Conservation (phyloP, 768 basidiomycete species). For the Russula brevipes region DNA sequence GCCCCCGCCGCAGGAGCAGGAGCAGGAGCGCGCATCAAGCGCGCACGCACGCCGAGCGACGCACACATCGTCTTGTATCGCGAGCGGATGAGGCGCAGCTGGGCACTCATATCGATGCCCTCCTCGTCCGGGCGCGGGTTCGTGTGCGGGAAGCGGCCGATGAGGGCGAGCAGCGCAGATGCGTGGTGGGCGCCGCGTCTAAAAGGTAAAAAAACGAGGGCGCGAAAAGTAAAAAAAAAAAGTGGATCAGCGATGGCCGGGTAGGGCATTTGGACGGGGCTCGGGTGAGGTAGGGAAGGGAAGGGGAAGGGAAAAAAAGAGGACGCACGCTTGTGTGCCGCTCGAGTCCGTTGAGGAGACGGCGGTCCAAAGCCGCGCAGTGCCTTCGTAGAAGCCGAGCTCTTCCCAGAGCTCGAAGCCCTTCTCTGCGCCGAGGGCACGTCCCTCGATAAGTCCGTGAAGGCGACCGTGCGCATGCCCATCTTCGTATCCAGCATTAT, state of each 20-base stretch:
- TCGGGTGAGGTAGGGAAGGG: neutral
- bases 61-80: conserved; percentile 86
- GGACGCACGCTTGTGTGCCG: conserved; percentile 46
- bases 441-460: conserved; percentile 87
- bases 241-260: conserved; percentile 8
- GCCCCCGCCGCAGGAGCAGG: too few species aligned
- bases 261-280: conserved; percentile 1
- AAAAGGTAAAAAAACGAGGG: neutral
- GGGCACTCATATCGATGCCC: conserved; percentile 65
- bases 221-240: neutral
- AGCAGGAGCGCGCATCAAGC: conserved; percentile 30
- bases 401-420: conserved; percentile 98
- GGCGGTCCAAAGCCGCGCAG: conserved; percentile 64
- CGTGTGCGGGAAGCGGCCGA: conserved; percentile 66
- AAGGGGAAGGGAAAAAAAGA: neutral
- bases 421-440: conserved; percentile 82
- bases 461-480: conserved; percentile 83
- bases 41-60: conserved; percentile 62
- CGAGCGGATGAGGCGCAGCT: conserved; percentile 81
- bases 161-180: conserved; percentile 61
- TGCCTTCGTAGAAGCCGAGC: conserved; percentile 88
- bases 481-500: conserved; percentile 66
- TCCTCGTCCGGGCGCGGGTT: conserved; percentile 57
- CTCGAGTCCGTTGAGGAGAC: conserved; percentile 40
- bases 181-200: conserved; percentile 63